Evolutionary conservation across 1,284 basidiomycete species (phyloP), one percentile per base, ranked within the genome.

Genomic region (Anthracocystis walkeri): DNA sequence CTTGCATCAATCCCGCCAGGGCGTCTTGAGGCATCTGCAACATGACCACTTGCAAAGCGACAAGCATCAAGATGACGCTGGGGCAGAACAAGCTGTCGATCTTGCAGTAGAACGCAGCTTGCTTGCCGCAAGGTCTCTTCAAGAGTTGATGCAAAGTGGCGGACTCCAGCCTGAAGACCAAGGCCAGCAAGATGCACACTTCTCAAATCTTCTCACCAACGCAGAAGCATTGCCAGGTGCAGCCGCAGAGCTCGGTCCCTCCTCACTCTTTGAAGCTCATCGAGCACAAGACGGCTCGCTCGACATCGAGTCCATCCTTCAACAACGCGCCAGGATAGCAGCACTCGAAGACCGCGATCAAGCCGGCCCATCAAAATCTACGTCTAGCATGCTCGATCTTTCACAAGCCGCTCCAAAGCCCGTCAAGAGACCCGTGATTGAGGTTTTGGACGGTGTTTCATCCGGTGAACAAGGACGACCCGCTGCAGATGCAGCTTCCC

Each of bases 61-160:
- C 3, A 20, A 42, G 25, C 12, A 46, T 10, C 41, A 48, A 14
- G 33, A 59, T 11, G 29, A 21, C 7, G 11, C 33, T 33, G 45
- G 20, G 11, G 45, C 31, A 6, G 25, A 55, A 3, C 14, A 31
- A 25, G 1, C 51, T 8, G 33, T 58, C 11, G 58, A 75, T 57
- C 73, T 68, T 4, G 73, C 68, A 7, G 73, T 75, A 1, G 45
- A 71, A 29, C 64, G 74, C 14, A 76, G 68, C 58, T 56, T 61
- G 57, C 61, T 75, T 14, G 56, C 73, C 27, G 74, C 74, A 8
- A 48, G 54, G 23, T 76, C 74, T 2, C 53, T 76, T 2, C 68
- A 65, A 48, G 74, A 76, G 49, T 58, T 76, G 35, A 68, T 76
- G 57, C 57, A 50, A 2, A 60, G 61, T 29, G 74, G 74, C n/a